These are phyloP conservation scores for Rhinocladiella similis DNA, from an alignment of 2,329 filamentous ascomycete genomes.

Conservation along the genomic window DNA sequence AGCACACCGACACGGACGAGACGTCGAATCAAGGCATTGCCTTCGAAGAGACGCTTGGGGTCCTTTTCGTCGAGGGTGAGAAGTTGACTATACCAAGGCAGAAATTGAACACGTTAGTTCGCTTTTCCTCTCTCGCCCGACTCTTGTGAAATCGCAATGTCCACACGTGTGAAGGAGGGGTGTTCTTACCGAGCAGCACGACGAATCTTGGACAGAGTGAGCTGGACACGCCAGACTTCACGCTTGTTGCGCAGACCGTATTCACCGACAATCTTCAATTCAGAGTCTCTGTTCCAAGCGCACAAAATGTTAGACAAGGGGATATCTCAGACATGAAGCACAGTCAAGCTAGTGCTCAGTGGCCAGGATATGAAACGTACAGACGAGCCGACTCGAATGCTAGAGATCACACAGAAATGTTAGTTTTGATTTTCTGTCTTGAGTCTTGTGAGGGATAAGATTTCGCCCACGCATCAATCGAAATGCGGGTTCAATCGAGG, in stretches of 20 bases:
- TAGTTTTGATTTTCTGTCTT: constrained; percentile 12
- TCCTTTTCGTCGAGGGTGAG: constrained; percentile 99
- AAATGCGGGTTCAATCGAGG: no score
- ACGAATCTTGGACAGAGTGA: constrained; percentile 99
- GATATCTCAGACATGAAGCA: constrained; percentile 86
- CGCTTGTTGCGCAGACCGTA: constrained; percentile 99
- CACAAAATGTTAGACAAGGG: constrained; percentile 60
- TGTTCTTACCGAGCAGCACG: constrained; percentile 92
- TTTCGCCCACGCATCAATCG: no score
- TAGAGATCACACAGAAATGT: constrained; percentile 43
- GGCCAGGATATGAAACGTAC: constrained; percentile 84
- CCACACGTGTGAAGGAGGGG: no score
- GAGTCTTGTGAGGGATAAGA: no score
- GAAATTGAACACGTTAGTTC: constrained; percentile 19
- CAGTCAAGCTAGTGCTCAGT: constrained; percentile 98
- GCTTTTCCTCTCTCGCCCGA: no score
- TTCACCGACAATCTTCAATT: constrained; percentile 99
- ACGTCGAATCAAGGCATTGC: constrained; percentile 99
- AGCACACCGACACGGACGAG: constrained; percentile 99
- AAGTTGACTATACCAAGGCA: constrained; percentile 73
- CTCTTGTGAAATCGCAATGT: no score
- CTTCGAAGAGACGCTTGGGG: constrained; percentile 99
- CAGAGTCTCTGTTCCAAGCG: constrained; percentile 74
- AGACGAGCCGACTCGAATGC: constrained; percentile 99
- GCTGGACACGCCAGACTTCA: constrained; percentile 99